A percentile compares a stretch with the other conserved stretches of the same genome.
Conservation (phyloP, 805 yeast species). For the Saturnispora diversa region DNA sequence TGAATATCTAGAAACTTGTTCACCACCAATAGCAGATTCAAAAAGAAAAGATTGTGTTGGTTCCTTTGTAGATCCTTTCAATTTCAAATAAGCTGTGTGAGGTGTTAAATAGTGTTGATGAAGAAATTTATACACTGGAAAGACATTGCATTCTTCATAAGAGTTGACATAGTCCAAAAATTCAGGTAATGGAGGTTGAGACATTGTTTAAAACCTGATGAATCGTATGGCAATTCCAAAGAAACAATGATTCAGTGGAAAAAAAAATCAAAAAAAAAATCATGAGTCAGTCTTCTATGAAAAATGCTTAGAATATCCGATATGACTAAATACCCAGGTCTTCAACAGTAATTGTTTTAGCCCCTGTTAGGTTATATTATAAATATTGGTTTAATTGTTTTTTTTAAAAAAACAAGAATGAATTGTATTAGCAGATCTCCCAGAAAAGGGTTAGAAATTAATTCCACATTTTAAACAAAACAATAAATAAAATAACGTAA, state of each 20-base stretch:
- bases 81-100: slow-evolving; percentile 79
- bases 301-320: too few relatives aligned
- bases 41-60: slow-evolving; percentile 69
- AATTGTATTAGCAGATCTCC: too few relatives aligned
- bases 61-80: slow-evolving; percentile 52
- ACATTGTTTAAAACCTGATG: slow-evolving; percentile 16
- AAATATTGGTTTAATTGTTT: too few relatives aligned
- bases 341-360: too few relatives aligned
- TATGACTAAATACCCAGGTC: too few relatives aligned
- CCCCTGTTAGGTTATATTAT: too few relatives aligned
- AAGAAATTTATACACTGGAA: slow-evolving; percentile 71
- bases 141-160: slow-evolving; percentile 47
- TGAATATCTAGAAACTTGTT: slow-evolving; percentile 81
- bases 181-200: slow-evolving; percentile 45
- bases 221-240: too few relatives aligned
- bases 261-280: background rate
- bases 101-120: slow-evolving; percentile 78
- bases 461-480: background rate
- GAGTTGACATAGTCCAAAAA: slow-evolving; percentile 34
- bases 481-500: too few relatives aligned
- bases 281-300: slow-evolving; percentile 7
- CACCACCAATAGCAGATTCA: slow-evolving; percentile 87
- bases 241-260: too few relatives aligned
- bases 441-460: too few relatives aligned
- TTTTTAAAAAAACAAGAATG: too few relatives aligned